Conservation (phyloP, 768 basidiomycete genomes). For the Trametes coccinea region DNA sequence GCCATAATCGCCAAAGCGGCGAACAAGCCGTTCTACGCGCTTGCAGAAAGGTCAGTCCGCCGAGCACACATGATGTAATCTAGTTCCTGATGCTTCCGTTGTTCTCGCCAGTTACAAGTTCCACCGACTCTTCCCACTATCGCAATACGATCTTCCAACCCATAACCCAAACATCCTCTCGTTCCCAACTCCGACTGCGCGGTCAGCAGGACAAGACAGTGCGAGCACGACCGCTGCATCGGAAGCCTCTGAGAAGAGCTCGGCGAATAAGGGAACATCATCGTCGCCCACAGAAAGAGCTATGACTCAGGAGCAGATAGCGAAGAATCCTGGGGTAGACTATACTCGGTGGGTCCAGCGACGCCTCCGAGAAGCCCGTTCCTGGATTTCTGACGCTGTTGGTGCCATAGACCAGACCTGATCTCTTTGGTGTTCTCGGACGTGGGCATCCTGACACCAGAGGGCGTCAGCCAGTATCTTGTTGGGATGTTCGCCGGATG, state of each 20-base stretch:
- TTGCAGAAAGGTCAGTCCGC: conserved; percentile 75
- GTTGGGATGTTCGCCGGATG: conserved; percentile 91
- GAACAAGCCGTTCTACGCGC: conserved; percentile 94
- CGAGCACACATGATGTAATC: conserved; percentile 18
- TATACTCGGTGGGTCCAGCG: conserved; percentile 72
- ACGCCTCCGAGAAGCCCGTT: conserved; percentile 9
- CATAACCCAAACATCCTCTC: conserved; percentile 75
- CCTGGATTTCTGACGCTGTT: conserved; percentile 19
- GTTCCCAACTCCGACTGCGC: conserved; percentile 46
- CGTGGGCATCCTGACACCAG: conserved; percentile 88
- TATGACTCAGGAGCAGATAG: conserved; percentile 84
- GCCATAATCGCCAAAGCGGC: conserved; percentile 94
- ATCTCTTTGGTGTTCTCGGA: conserved; percentile 95
- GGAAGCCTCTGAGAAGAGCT: conserved; percentile 5
- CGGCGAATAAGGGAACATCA: conserved; percentile 3
- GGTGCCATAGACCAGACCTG: conserved; percentile 70
- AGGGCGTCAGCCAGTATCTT: conserved; percentile 92
- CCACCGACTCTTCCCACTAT: conserved; percentile 91
- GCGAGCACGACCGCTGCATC: conserved; percentile 5
- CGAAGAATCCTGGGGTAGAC: conserved; percentile 86
- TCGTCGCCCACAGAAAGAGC: conserved; percentile 33
- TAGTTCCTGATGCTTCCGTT: conserved; percentile 5
- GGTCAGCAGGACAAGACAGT: conserved; percentile 21
- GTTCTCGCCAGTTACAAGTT: conserved; percentile 81
- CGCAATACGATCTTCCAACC: conserved; percentile 86